Evolutionary conservation across 2,329 filamentous ascomycete genomes (phyloP), one percentile per base, ranked within the genome.

Genomic region (Beauveria sp.): DNA sequence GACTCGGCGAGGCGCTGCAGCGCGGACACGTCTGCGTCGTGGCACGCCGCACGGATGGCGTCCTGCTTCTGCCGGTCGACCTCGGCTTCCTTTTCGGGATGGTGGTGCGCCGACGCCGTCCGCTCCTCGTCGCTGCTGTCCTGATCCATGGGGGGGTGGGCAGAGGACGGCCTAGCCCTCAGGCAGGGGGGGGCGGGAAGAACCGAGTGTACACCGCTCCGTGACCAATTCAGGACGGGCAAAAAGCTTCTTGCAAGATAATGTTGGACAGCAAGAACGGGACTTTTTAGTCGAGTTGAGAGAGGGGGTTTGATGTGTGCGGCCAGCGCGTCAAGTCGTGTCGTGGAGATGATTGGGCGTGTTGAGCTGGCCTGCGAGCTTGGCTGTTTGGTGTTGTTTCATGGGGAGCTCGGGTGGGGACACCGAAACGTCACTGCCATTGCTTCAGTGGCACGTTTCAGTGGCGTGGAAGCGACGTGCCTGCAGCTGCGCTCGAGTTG

Each of bases 1-100:
- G 84, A 84, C 56, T 82, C 80, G 44, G 88, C 87, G 63, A 89
- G 76, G 14, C 69, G 68, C 63, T 82, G 78, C 60, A 92, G 78
- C 48, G 75, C 73, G 41, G 79, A 73, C 41, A 88, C 72, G 69
- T 91, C 82, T 56, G 73, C 77, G 68, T 74, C 75, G 64, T 75
- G 76, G 74, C 87, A 91, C 34, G 88, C 88, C 50, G 80, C 76
- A 22, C 81, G 72, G 53, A 77, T 70, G 56, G 75, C 69, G 72
- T 71, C 68, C 63, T 66, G 61, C 73, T 84, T 62, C 28, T 24
- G 14, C 48, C 46, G 24, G 5, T 37, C 16, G 24, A 30, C 16
- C 6, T 9, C 40, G 10, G 43, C 14, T 8, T 16, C 12, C 20
- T 40, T 61, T 50, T 59, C 57, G 12, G 26, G 9, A 10, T 14